Evolutionary conservation across 2,329 filamentous ascomycete species (phyloP).

Genomic region (Didymella arachidicola): DNA sequence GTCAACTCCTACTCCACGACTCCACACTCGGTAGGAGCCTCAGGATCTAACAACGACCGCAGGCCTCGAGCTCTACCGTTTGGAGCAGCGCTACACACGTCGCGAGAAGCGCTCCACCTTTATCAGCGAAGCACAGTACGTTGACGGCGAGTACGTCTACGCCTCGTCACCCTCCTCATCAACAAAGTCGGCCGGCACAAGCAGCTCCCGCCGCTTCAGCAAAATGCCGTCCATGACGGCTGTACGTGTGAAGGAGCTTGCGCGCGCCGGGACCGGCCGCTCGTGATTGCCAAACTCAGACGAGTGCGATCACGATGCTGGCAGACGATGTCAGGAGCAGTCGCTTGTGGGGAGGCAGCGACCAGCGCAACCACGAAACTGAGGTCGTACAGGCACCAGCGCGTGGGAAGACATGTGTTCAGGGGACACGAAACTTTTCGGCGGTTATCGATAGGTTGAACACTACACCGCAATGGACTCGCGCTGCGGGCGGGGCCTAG

Average conservation of each 20-base stretch:
- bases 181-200: slow-evolving; percentile 34
- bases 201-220: slow-evolving; percentile 44
- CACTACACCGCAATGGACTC: slow-evolving; percentile 9
- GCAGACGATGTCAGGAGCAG: background rate
- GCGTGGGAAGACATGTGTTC: slow-evolving; percentile 13
- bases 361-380: slow-evolving; percentile 5
- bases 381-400: slow-evolving; percentile 7
- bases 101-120: slow-evolving; percentile 90
- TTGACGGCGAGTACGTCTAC: slow-evolving; percentile 95
- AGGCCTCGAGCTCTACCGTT: slow-evolving; percentile 87
- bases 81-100: slow-evolving; percentile 94
- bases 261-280: slow-evolving; percentile 38
- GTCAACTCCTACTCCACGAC: slow-evolving; percentile 22
- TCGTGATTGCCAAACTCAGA: slow-evolving; percentile 26
- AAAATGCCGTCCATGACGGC: slow-evolving; percentile 46
- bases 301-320: slow-evolving; percentile 8
- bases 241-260: slow-evolving; percentile 44
- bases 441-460: slow-evolving; percentile 13
- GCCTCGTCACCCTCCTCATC: slow-evolving; percentile 48
- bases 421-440: slow-evolving; percentile 1
- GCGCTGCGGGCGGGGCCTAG: slow-evolving; percentile 1
- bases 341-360: slow-evolving; percentile 6
- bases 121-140: slow-evolving; percentile 86
- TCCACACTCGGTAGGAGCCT: background rate
- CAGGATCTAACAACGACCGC: slow-evolving; percentile 15